A percentile compares a stretch with the other conserved stretches of the same genome.
Conservation (phyloP, 2,329 filamentous ascomycete species). For the Metarhizium guizhouense region DNA sequence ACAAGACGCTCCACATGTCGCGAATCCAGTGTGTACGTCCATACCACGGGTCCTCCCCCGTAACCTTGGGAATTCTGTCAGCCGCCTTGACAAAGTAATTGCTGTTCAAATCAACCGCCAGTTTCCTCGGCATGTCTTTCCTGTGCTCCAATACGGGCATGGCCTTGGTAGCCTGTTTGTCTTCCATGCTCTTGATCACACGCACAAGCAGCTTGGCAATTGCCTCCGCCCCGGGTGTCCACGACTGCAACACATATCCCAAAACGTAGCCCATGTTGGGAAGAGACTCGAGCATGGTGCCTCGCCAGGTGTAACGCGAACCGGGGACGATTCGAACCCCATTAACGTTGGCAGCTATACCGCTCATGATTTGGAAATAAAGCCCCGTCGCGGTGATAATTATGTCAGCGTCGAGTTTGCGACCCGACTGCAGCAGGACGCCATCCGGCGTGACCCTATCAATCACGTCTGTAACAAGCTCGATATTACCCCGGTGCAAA, state of each 20-base stretch:
- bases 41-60: constrained; percentile 26
- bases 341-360: constrained; percentile 44
- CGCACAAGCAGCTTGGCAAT: constrained; percentile 36
- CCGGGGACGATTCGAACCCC: constrained; percentile 36
- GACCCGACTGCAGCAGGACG: constrained; percentile 37
- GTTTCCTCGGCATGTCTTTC: constrained; percentile 14
- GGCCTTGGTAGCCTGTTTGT: constrained; percentile 33
- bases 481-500: constrained; percentile 32
- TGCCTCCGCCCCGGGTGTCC: constrained; percentile 58
- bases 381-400: constrained; percentile 64
- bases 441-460: constrained; percentile 37
- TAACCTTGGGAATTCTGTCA: constrained; percentile 27
- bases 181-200: constrained; percentile 44
- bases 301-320: constrained; percentile 52
- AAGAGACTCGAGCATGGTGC: constrained; percentile 55
- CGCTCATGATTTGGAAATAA: constrained; percentile 48
- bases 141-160: constrained; percentile 31
- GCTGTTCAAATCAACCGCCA: constrained; percentile 20
- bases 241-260: constrained; percentile 57
- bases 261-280: constrained; percentile 55
- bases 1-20: constrained; percentile 20
- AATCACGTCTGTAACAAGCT: constrained; percentile 44
- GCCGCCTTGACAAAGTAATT: constrained; percentile 27
- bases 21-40: constrained; percentile 20
- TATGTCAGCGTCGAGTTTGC: constrained; percentile 51